Evolutionary conservation across 2,329 filamentous ascomycete genomes (phyloP).

Genomic region (Calycina herbarum): DNA sequence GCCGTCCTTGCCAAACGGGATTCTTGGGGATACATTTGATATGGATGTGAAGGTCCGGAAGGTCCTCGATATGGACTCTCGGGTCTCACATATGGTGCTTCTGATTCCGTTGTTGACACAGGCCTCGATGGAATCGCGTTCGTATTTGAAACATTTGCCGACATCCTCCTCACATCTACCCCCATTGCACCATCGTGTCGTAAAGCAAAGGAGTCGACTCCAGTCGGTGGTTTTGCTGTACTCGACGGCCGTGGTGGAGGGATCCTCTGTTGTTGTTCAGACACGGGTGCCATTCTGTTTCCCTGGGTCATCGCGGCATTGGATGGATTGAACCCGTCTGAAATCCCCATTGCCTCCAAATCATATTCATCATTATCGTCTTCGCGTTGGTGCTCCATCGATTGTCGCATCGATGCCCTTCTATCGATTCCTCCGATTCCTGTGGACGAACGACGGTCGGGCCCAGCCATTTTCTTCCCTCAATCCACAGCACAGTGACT

Average conservation of each 20-base stretch:
- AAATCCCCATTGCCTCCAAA: conserved; percentile 50
- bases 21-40: conserved; percentile 82
- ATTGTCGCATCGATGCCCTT: conserved; percentile 45
- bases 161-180: conserved; percentile 26
- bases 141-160: conserved; percentile 20
- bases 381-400: conserved; percentile 45
- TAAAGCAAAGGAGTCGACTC: conserved; percentile 51
- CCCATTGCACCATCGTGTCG: conserved; percentile 51
- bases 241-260: conserved; percentile 51
- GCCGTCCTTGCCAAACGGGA: conserved; percentile 53
- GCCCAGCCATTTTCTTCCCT: conserved; percentile 43
- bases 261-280: conserved; percentile 28
- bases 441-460: conserved; percentile 41
- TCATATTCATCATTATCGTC: conserved; percentile 53
- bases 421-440: conserved; percentile 39
- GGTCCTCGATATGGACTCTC: conserved; percentile 61
- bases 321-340: conserved; percentile 52
- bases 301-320: conserved; percentile 23
- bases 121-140: conserved; percentile 27
- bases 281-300: conserved; percentile 11
- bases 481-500: conserved; percentile 20
- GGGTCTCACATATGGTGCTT: conserved; percentile 30
- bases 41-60: conserved; percentile 76
- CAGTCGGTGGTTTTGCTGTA: conserved; percentile 51
- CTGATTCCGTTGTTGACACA: conserved; percentile 27